Evolutionary conservation across 1,284 basidiomycete species (phyloP).

Genomic region (Mycena sp.): DNA sequence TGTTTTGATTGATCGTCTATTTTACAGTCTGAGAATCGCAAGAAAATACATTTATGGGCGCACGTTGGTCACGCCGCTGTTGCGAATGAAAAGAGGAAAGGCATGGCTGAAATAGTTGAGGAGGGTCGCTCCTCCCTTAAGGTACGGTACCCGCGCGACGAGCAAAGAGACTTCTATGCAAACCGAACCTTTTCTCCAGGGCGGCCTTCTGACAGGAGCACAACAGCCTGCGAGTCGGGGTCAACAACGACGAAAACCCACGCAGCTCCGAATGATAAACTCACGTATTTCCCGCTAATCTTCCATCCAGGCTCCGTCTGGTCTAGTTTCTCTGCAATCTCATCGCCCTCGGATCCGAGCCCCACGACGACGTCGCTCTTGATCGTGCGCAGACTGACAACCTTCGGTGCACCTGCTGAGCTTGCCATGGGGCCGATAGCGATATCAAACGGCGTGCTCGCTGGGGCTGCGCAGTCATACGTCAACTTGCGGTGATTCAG

Average conservation of each 20-base stretch:
- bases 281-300: slow-evolving; percentile 94
- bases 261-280: slow-evolving; percentile 42
- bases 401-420: slow-evolving; percentile 87
- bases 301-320: slow-evolving; percentile 95
- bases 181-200: slow-evolving; percentile 85
- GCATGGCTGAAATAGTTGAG: not conserved
- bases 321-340: slow-evolving; percentile 84
- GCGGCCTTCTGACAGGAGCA: slow-evolving; percentile 85
- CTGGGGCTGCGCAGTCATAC: slow-evolving; percentile 93
- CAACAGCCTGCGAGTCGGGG: slow-evolving; percentile 70
- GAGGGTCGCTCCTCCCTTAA: too few relatives aligned
- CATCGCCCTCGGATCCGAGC: slow-evolving; percentile 74
- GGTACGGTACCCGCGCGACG: not conserved
- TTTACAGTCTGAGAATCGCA: too few relatives aligned
- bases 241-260: not conserved
- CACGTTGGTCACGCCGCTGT: too few relatives aligned
- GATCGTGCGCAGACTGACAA: slow-evolving; percentile 88
- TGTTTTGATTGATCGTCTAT: too few relatives aligned
- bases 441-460: slow-evolving; percentile 89
- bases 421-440: slow-evolving; percentile 96
- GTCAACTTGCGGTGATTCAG: slow-evolving; percentile 93
- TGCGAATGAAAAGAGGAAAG: not conserved
- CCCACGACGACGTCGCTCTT: slow-evolving; percentile 88
- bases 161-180: slow-evolving; percentile 52
- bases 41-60: too few relatives aligned